Evolutionary conservation across 2,329 filamentous ascomycete genomes (phyloP).

Genomic region (Cytospora schulzeri): DNA sequence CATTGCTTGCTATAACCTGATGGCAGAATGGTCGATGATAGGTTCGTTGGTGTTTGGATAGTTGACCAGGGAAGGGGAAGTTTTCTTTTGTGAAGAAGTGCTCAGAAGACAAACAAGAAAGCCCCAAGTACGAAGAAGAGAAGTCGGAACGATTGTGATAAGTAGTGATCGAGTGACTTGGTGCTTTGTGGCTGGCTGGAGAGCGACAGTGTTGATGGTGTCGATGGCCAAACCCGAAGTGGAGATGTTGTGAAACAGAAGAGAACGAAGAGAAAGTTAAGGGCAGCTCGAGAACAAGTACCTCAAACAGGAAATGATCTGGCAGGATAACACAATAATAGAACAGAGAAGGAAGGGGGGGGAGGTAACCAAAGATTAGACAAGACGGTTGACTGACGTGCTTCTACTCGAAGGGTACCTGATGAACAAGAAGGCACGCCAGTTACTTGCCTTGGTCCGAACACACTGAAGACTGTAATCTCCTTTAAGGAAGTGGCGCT

Average conservation of each 20-base stretch:
- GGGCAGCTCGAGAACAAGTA: conserved; percentile 12
- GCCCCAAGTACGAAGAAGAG: neutral
- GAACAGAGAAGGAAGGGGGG: neutral
- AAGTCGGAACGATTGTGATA: neutral
- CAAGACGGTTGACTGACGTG: conserved; percentile 1
- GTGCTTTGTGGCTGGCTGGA: neutral
- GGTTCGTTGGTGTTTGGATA: neutral
- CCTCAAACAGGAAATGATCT: neutral
- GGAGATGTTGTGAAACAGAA: conserved; percentile 13
- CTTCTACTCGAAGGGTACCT: neutral
- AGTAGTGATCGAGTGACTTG: conserved; percentile 1
- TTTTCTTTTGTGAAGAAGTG: neutral
- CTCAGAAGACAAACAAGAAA: neutral
- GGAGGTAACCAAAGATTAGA: neutral
- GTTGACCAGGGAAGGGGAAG: neutral
- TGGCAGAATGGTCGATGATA: neutral
- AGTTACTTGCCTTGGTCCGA: neutral
- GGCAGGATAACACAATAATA: neutral
- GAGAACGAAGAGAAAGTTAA: conserved; percentile 8
- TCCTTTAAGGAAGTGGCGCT: neutral
- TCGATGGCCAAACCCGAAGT: neutral
- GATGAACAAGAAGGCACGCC: conserved; percentile 4
- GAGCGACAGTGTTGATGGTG: neutral
- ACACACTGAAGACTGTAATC: neutral
- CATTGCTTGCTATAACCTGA: neutral